phyloP scores from a whole-genome alignment of 257 asterid species.

The Coffea canephora region DNA sequence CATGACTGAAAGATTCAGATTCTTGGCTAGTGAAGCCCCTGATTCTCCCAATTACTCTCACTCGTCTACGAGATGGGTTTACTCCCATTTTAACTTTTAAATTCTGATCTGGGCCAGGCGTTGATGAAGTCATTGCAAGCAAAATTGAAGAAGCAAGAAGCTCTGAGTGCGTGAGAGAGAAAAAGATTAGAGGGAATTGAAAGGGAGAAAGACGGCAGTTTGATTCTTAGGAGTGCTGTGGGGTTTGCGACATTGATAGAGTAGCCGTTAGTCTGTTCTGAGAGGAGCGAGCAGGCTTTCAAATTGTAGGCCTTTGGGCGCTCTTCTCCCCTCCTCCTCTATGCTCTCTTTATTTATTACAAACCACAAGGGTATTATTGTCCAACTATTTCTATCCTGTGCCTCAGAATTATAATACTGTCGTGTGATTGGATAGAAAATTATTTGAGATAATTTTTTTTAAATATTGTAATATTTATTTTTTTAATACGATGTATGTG shows the following conservation, averaged over 20 bases:
- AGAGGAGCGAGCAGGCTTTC: background rate
- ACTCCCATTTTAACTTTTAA: constrained; percentile 19
- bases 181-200: background rate
- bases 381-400: too few relatives aligned
- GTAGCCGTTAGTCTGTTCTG: background rate
- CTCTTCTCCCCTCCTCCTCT: background rate
- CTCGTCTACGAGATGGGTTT: constrained; percentile 31
- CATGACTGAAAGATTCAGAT: constrained; percentile 29
- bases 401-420: too few relatives aligned
- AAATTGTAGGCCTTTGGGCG: background rate
- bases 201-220: too few relatives aligned
- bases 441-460: too few relatives aligned
- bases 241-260: background rate
- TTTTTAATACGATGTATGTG: too few relatives aligned
- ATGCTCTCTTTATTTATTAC: too few relatives aligned
- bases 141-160: background rate
- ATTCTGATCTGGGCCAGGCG: constrained; percentile 22
- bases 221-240: too few relatives aligned
- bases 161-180: background rate
- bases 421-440: too few relatives aligned
- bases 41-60: constrained; percentile 58
- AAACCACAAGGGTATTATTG: background rate
- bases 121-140: constrained; percentile 32
- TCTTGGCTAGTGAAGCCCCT: constrained; percentile 44
- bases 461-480: too few relatives aligned